Conservation (phyloP, 495 filamentous ascomycete genomes). For the Coniosporium apollinis region DNA sequence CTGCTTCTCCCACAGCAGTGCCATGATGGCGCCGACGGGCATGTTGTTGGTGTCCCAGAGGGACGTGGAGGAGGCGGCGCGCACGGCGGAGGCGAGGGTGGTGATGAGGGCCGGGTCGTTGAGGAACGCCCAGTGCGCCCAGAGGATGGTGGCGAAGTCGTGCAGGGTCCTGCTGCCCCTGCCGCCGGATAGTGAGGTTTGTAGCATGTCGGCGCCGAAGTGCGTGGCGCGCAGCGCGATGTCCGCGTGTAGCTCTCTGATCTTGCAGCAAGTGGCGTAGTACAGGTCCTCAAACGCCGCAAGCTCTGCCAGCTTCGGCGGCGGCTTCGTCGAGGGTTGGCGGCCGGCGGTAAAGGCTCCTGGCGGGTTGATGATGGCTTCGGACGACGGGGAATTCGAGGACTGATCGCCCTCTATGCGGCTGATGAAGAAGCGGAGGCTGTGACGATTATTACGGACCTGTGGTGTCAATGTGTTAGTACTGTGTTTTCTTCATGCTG, state of each 20-base stretch:
- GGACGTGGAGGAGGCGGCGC: too few species aligned
- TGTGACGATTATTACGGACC: too few species aligned
- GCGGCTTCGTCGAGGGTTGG: background rate
- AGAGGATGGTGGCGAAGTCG: too few species aligned
- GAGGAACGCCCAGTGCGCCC: too few species aligned
- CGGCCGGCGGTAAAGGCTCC: slow-evolving; percentile 1
- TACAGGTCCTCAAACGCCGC: slow-evolving; percentile 8
- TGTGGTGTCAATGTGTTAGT: too few species aligned
- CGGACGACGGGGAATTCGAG: background rate
- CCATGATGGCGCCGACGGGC: background rate
- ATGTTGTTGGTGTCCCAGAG: slow-evolving; percentile 1
- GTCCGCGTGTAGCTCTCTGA: slow-evolving; percentile 6
- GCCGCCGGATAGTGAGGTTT: too few species aligned
- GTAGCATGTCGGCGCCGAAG: background rate
- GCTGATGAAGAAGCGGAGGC: too few species aligned
- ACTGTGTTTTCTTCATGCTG: too few species aligned
- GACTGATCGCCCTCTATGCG: background rate
- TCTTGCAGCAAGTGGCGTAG: slow-evolving; percentile 8
- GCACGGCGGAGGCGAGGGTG: too few species aligned
- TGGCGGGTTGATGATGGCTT: background rate
- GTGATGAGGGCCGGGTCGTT: too few species aligned
- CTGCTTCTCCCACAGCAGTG: slow-evolving; percentile 1
- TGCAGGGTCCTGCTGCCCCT: too few species aligned
- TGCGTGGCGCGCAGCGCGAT: background rate
- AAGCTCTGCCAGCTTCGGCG: slow-evolving; percentile 1